Evolutionary conservation across 371 early-diverging fungal genomes (phyloP).

Genomic region (Thermomucor indicae-seudaticae): DNA sequence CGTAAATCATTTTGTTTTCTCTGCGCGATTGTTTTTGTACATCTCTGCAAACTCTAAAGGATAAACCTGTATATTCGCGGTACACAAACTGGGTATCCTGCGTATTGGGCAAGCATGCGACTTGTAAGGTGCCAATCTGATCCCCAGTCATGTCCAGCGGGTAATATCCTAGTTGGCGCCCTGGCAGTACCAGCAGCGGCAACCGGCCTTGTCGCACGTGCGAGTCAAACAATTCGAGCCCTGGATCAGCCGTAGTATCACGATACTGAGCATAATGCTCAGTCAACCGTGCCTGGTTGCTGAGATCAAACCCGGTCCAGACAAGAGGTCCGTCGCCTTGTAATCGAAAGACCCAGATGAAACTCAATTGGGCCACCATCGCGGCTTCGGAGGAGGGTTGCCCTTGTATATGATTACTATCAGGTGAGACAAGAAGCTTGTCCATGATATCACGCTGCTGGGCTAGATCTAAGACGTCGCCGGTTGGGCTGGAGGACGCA

Average conservation of each 20-base stretch:
- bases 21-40: too few relatives aligned
- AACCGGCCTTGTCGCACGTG: slow-evolving; percentile 26
- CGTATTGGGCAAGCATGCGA: slow-evolving; percentile 13
- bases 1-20: not conserved
- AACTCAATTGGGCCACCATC: slow-evolving; percentile 11
- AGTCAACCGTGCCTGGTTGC: slow-evolving; percentile 20
- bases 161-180: slow-evolving; percentile 17
- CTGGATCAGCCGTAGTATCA: slow-evolving; percentile 5
- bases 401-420: not conserved
- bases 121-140: slow-evolving; percentile 12
- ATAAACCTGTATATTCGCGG: slow-evolving; percentile 8
- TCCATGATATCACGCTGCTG: slow-evolving; percentile 5
- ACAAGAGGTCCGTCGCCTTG: slow-evolving; percentile 1
- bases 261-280: not conserved
- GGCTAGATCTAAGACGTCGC: slow-evolving; percentile 11
- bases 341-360: slow-evolving; percentile 30
- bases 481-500: slow-evolving; percentile 1
- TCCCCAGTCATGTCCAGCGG: slow-evolving; percentile 11
- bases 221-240: slow-evolving; percentile 25
- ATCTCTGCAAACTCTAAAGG: too few relatives aligned
- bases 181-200: slow-evolving; percentile 20
- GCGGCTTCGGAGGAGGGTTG: not conserved
- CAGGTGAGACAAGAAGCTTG: not conserved
- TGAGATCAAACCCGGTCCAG: slow-evolving; percentile 32
- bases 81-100: slow-evolving; percentile 11